Base-by-base conservation (phyloP, 2,329 filamentous ascomycete genomes). In the Didymella glomerata region DNA sequence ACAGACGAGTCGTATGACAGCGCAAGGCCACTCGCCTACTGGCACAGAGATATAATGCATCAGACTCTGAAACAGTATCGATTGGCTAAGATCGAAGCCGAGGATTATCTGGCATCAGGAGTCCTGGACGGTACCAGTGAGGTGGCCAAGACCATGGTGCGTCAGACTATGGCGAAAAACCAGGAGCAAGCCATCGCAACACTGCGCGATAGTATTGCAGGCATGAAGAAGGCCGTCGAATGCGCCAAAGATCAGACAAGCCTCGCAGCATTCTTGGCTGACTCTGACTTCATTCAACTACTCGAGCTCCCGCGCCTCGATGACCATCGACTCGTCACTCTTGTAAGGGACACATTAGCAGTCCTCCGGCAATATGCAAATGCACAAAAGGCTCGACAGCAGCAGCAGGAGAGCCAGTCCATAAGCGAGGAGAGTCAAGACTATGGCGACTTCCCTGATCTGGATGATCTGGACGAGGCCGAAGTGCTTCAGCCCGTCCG, bases 381-480 rank as follows among this genome's bases (percentile, higher is more conserved):
- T 44, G 54, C 60, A 57, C 64, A 60, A 46, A 61, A 60, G 57
- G 32, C 47, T 9, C 40, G 16, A 6, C 22, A 46, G 38, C 65
- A 20, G 63, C 75, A 62, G n/a, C 51, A 70, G n/a, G 53, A 57
- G 14, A 68, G 78, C 25, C 76, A 79, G 41, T 52, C 64, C 20
- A 63, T 51, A 13, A 84, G 80, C 54, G 86, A 88, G 51, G 87
- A 89, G 52, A 88, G 86, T 62, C 87, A 89, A 69, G 86, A 88
- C 46, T 88, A 86, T 66, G 86, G 86, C 28, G 85, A 86, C 59
- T 85, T 83, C 77, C 77, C 81, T 22, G 85, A 80, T 20, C 77
- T 88, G 48, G 82, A 85, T 56, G 82, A 83, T 38, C 68, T 75
- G 7, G 74, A 77, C 30, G 69, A 78, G 41, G 65, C 74, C 8